These are phyloP conservation scores for Skeletonema menzelii DNA, from an alignment of 108 stramenopile genomes.

Conservation along the genomic window DNA sequence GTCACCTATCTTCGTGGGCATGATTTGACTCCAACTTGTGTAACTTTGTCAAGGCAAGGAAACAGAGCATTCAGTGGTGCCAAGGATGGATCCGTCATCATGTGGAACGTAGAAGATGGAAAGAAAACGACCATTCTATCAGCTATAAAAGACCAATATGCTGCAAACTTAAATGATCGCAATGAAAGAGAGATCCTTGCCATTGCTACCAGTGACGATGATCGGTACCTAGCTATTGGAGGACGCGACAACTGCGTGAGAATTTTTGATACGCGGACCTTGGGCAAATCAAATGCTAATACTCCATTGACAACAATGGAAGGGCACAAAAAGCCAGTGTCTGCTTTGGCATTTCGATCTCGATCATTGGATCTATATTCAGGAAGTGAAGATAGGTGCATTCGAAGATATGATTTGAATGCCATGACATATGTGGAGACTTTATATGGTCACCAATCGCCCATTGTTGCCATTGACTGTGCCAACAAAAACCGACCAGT, in stretches of 20 bases:
- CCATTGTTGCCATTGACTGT: slow-evolving; percentile 83
- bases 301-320: slow-evolving; percentile 68
- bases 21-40: slow-evolving; percentile 87
- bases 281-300: slow-evolving; percentile 13
- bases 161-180: slow-evolving; percentile 33
- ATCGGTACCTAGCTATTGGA: slow-evolving; percentile 89
- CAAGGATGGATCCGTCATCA: slow-evolving; percentile 93
- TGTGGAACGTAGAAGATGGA: slow-evolving; percentile 91
- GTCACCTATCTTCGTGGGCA: slow-evolving; percentile 69
- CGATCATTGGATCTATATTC: slow-evolving; percentile 90
- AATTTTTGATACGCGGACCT: slow-evolving; percentile 81
- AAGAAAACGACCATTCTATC: slow-evolving; percentile 42
- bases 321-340: slow-evolving; percentile 88
- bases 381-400: slow-evolving; percentile 90
- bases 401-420: slow-evolving; percentile 85
- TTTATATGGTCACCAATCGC: slow-evolving; percentile 97
- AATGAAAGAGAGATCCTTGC: slow-evolving; percentile 88
- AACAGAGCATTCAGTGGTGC: slow-evolving; percentile 78
- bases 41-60: slow-evolving; percentile 71
- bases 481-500: slow-evolving; percentile 86
- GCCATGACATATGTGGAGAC: slow-evolving; percentile 98
- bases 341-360: slow-evolving; percentile 80
- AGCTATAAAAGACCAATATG: slow-evolving; percentile 44
- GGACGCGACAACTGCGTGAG: slow-evolving; percentile 85
- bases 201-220: slow-evolving; percentile 91